Evolutionary conservation across 2,329 filamentous ascomycete genomes (phyloP).

Genomic region (Claviceps fusiformis): DNA sequence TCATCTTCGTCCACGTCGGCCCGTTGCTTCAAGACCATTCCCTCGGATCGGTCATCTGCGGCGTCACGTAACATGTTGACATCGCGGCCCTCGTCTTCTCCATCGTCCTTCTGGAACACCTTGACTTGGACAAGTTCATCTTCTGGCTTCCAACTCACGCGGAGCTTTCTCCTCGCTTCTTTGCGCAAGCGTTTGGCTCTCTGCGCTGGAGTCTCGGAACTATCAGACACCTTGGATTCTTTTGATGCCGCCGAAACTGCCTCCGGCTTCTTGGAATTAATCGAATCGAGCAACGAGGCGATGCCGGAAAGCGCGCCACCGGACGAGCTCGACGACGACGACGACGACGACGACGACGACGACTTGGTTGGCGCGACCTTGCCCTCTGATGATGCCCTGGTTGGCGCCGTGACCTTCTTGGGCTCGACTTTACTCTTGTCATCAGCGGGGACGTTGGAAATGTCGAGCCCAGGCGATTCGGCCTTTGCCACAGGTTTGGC

Average conservation of each 20-base stretch:
- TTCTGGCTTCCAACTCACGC: conserved; percentile 59
- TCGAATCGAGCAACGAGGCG: conserved; percentile 38
- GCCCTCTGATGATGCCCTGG: conserved; percentile 14
- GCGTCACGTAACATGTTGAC: conserved; percentile 58
- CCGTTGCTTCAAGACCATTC: conserved; percentile 52
- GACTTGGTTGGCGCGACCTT: conserved; percentile 9
- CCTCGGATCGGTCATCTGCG: conserved; percentile 58
- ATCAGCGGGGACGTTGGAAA: conserved; percentile 14
- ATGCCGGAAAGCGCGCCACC: conserved; percentile 32
- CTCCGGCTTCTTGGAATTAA: conserved; percentile 29
- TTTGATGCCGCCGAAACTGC: conserved; percentile 33
- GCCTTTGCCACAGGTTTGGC: conserved; percentile 28
- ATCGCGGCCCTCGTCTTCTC: conserved; percentile 55
- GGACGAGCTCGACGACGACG: conserved; percentile 4
- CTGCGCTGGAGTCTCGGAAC: conserved; percentile 54
- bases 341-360: conserved; percentile 3
- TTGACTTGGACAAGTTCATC: conserved; percentile 51
- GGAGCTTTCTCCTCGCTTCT: conserved; percentile 54
- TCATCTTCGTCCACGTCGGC: conserved; percentile 35
- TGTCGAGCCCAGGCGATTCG: conserved; percentile 15
- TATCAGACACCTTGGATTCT: conserved; percentile 33
- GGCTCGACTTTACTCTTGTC: conserved; percentile 19
- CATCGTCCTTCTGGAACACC: conserved; percentile 58
- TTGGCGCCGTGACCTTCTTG: conserved; percentile 11
- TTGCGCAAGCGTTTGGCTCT: conserved; percentile 56